phyloP scores from a whole-genome alignment of 106 monocot species.

The Posidonia australis region DNA sequence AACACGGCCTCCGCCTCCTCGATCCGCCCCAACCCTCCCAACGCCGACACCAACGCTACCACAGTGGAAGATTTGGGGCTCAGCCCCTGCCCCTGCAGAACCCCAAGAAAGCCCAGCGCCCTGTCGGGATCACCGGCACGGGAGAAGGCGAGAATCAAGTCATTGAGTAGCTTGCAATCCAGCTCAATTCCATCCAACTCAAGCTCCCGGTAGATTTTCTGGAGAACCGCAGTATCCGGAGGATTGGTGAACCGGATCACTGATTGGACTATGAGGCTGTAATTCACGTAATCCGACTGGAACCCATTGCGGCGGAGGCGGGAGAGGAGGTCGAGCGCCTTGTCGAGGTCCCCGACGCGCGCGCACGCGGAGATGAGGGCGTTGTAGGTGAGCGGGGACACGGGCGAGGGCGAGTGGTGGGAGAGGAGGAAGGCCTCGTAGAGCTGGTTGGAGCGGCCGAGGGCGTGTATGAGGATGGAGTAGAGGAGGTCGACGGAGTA shows the following conservation, averaged over 20 bases:
- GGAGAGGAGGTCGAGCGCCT: conserved; percentile 43
- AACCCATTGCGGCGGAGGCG: conserved; percentile 37
- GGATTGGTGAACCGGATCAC: conserved; percentile 41
- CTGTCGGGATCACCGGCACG: conserved; percentile 46
- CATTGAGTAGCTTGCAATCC: conserved; percentile 40
- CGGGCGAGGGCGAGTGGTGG: conserved; percentile 27
- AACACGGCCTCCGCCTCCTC: conserved; percentile 77
- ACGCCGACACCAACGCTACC: conserved; percentile 40
- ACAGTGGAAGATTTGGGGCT: conserved; percentile 42
- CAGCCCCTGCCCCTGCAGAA: conserved; percentile 69
- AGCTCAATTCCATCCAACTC: conserved; percentile 28
- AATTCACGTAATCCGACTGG: conserved; percentile 63
- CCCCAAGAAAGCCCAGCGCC: conserved; percentile 41
- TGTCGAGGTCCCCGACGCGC: conserved; percentile 32
- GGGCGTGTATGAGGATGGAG: conserved; percentile 75
- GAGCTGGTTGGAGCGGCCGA: conserved; percentile 32
- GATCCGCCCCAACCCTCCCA: conserved; percentile 37
- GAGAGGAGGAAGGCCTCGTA: conserved; percentile 29
- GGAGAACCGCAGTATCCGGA: conserved; percentile 46
- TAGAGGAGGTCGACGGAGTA: conserved; percentile 73
- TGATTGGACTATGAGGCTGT: conserved; percentile 59
- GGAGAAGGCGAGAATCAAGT: conserved; percentile 57
- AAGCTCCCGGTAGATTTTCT: conserved; percentile 20
- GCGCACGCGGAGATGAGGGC: conserved; percentile 72
- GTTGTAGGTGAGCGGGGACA: conserved; percentile 74